phyloP scores from a whole-genome alignment of 2,329 filamentous ascomycete species.

The Colletotrichum kahawae region DNA sequence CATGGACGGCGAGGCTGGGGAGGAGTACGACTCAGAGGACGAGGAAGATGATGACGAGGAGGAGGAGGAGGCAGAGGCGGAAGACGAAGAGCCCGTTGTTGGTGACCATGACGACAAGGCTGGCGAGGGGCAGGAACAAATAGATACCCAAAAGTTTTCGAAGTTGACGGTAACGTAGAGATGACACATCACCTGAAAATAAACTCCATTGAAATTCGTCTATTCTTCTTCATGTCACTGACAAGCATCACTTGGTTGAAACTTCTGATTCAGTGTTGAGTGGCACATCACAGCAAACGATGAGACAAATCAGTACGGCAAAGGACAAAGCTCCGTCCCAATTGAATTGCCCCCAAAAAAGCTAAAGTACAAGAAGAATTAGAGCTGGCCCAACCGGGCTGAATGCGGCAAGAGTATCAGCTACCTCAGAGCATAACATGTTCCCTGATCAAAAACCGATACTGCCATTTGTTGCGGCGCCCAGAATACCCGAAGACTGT shows the following conservation, averaged over 20 bases:
- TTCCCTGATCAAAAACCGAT: conserved; percentile 31
- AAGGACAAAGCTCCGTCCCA: conserved; percentile 7
- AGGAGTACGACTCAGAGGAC: conserved; percentile 29
- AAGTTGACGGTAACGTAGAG: conserved; percentile 14
- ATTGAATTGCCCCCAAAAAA: conserved; percentile 30
- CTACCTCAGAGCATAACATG: conserved; percentile 42
- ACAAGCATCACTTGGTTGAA: not conserved
- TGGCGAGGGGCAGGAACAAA: conserved; percentile 28
- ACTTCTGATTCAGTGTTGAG: not conserved
- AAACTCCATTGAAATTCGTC: not conserved
- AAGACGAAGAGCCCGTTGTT: conserved; percentile 27
- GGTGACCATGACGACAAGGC: conserved; percentile 23
- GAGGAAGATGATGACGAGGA: conserved; percentile 18
- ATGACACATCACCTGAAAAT: not conserved
- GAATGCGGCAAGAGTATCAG: conserved; percentile 36
- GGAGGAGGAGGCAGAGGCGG: conserved; percentile 27
- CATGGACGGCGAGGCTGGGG: conserved; percentile 38
- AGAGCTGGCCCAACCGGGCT: conserved; percentile 34
- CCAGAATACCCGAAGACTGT: conserved; percentile 5
- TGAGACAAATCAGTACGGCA: not conserved
- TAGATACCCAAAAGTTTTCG: conserved; percentile 22
- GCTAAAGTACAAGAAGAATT: conserved; percentile 44
- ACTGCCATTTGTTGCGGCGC: conserved; percentile 20
- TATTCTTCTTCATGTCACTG: not conserved
- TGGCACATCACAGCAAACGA: not conserved